phyloP scores from a whole-genome alignment of 495 filamentous ascomycete genomes.

The Talaromyces nanjingensis region DNA sequence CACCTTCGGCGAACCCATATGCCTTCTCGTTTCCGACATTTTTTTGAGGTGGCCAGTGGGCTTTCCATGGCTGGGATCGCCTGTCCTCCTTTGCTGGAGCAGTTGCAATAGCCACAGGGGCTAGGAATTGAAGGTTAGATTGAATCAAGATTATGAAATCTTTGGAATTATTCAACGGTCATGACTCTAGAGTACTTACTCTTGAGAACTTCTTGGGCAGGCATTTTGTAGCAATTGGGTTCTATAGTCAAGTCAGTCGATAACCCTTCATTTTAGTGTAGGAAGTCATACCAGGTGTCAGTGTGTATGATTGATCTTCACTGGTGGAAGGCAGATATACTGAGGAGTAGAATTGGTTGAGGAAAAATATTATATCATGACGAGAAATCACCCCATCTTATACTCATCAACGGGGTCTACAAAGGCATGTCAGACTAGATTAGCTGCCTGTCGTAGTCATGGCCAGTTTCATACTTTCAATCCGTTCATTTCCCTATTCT shows the following conservation, averaged over 20 bases:
- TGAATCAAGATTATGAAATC: background rate
- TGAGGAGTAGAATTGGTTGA: background rate
- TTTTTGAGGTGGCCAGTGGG: background rate
- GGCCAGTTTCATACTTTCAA: background rate
- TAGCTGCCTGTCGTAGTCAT: background rate
- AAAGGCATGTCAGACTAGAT: background rate
- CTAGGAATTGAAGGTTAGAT: background rate
- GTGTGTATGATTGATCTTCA: background rate
- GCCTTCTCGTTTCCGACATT: background rate
- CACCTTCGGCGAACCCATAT: background rate
- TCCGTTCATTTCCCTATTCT: background rate
- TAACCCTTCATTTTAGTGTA: background rate
- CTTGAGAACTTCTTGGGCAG: background rate
- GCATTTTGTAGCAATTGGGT: background rate
- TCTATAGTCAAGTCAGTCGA: background rate
- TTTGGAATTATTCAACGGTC: background rate
- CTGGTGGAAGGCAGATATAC: background rate
- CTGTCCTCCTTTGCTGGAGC: background rate
- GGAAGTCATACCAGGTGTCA: background rate
- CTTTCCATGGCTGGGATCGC: background rate
- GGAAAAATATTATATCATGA: background rate
- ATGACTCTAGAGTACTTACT: background rate
- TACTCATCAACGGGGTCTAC: background rate
- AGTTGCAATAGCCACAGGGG: background rate
- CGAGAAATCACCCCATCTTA: background rate